Base-by-base conservation (phyloP, 2,329 filamentous ascomycete species). In the Fusarium protoensiforme region DNA sequence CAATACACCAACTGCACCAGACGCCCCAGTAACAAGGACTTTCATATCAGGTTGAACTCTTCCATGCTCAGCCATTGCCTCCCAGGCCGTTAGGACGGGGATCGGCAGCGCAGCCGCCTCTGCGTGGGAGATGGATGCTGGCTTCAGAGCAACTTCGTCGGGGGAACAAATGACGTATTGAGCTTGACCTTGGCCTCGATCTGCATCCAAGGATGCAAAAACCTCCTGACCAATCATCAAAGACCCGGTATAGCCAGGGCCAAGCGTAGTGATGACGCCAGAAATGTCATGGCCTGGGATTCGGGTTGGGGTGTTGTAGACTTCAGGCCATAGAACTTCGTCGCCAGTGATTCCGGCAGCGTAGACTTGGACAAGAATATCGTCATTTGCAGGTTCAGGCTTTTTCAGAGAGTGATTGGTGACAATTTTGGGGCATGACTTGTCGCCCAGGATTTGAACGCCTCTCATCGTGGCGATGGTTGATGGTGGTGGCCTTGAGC, bases 271-370 rank as follows among this genome's bases (percentile, higher is more conserved):
- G n/a, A 83, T 65, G 7, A 72, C 66, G 22, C 82, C 82, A 4
- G 82, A 82, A 20, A 83, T 65, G 29, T 83, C 82, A 48, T 82
- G 81, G 0, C 82, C 82, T 0, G 82, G 82, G 14, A 83, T 78
- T 4, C 77, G 75, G 3, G 64, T 48, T 2, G 78, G 62, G 0
- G 75, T 77, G 3, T 72, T 46, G 66, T 82, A 83, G 0, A 82
- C 54, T 5, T 82, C 82, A 2, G 70, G 74, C 82, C 82, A 83
- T 1, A 72, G 64, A 3, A 81, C 54, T 35, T 83, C 82, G 58
- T 82, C 80, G 24, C 76, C 80, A 0, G 81, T 83, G 53, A 83
- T 64, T 4, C 80, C 81, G 0, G 81, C 81, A 1, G 82, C 78
- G 14, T 80, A 60, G 0, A 83, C 80, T 4, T 64, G 73, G 61